Base-by-base conservation (phyloP, 2,329 filamentous ascomycete species). In the Fusarium sp. region DNA sequence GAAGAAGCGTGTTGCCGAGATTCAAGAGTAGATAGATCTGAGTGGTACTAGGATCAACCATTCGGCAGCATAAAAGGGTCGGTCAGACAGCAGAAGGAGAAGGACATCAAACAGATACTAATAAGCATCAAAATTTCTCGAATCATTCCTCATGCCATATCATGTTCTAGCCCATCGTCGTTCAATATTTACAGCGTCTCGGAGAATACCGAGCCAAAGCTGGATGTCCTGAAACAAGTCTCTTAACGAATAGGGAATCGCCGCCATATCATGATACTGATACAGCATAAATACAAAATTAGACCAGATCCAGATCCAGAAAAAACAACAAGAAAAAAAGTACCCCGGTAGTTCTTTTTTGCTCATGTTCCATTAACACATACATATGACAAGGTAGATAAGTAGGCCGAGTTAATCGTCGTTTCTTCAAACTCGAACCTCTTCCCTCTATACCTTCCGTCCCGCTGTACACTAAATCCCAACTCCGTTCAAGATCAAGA, bases 1-100 rank as follows among this genome's bases (percentile, higher is more conserved):
- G 70, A 82, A 77, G 76, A 76, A 72, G 78, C 73, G 68, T 7
- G 67, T 71, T 20, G 76, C 66, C 3, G 73, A 76, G 31, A 77
- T 76, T 37, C 74, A 73, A 56, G 74, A 74, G 20, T 6, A 27
- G 10, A 47, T 31, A 15, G 29, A 13, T 21, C 15, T 15, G 23
- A 23, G 17, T 20, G 17, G 20, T 31, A 29, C 43, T 13, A 21
- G 25, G 29, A 41, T 23, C n/a, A 15, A 46, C 52, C 50, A 57
- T 63, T 42, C 48, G 41, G 46, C 36, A 66, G 66, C 49, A 49
- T 52, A 45, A 55, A 42, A 46, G 48, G 50, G 18, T 33, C 6
- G 15, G n/a, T 36, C 40, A 29, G 37, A 39, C 25, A 25, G 25
- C 39, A 70, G 51, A 43, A 66, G 67, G 61, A 55, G 21, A 14